Evolutionary conservation across 2,329 filamentous ascomycete species (phyloP).

Genomic region (Venturia oleaginea): DNA sequence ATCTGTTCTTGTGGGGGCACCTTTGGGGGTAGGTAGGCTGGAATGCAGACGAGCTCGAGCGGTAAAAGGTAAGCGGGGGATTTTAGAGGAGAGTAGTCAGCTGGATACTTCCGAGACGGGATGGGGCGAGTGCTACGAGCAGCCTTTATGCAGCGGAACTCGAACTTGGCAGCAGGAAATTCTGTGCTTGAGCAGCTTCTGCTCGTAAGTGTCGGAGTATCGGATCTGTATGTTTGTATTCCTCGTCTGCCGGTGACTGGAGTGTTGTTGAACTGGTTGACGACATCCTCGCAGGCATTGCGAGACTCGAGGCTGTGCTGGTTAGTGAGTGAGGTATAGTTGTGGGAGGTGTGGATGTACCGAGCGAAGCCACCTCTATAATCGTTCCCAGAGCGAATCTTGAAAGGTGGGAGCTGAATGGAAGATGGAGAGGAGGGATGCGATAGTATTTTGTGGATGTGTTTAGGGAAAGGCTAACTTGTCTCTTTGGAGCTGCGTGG

Average conservation of each 20-base stretch:
- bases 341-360: constrained; percentile 41
- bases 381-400: no score
- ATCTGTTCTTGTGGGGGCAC: neutral
- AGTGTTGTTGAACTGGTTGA: constrained; percentile 72
- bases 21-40: neutral
- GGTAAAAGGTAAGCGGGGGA: no score
- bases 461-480: constrained; percentile 52
- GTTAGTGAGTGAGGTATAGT: constrained; percentile 11
- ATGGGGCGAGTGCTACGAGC: neutral
- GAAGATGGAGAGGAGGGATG: no score
- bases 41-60: neutral
- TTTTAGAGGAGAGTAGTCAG: no score
- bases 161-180: constrained; percentile 93
- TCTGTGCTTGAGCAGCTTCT: constrained; percentile 93
- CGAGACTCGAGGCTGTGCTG: constrained; percentile 70
- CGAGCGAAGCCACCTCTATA: constrained; percentile 65
- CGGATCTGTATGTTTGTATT: constrained; percentile 81
- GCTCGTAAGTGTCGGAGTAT: constrained; percentile 91
- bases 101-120: neutral
- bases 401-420: no score
- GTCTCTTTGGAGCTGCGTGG: constrained; percentile 66
- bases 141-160: constrained; percentile 32
- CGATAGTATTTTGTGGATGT: no score
- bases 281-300: constrained; percentile 80
- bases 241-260: constrained; percentile 57